These are phyloP conservation scores for Candida labiduridarum DNA, from an alignment of 1,139 yeast genomes.

Conservation along the genomic window DNA sequence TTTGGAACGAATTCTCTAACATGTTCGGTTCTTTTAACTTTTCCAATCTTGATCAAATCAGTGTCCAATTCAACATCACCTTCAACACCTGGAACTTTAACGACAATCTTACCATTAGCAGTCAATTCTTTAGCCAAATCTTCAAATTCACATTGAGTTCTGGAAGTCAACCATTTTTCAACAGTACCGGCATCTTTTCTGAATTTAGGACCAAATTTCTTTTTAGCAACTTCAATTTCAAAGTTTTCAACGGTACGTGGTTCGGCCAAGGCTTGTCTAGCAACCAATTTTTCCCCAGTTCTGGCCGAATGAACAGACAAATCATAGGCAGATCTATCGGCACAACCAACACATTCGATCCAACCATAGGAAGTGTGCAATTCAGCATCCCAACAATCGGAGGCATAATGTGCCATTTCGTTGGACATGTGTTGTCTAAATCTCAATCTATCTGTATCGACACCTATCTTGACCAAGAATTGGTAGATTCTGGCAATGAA, in stretches of 20 bases:
- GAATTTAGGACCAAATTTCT: slow-evolving; percentile 96
- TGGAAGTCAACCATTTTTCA: slow-evolving; percentile 72
- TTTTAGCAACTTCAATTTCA: slow-evolving; percentile 87
- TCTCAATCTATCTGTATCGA: slow-evolving; percentile 78
- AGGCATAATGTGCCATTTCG: slow-evolving; percentile 99
- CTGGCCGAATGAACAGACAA: slow-evolving; percentile 92
- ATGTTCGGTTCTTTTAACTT: slow-evolving; percentile 82
- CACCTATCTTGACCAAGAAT: slow-evolving; percentile 88
- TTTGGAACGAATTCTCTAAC: slow-evolving; percentile 95
- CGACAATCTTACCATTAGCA: slow-evolving; percentile 63
- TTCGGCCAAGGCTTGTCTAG: slow-evolving; percentile 83
- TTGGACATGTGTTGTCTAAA: slow-evolving; percentile 98
- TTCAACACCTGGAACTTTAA: slow-evolving; percentile 62
- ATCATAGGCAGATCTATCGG: slow-evolving; percentile 98
- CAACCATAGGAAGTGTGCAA: slow-evolving; percentile 94
- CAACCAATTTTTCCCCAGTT: slow-evolving; percentile 93
- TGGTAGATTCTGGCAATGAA: slow-evolving; percentile 89
- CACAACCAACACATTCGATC: slow-evolving; percentile 99
- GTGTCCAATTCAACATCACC: slow-evolving; percentile 69
- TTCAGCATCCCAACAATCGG: slow-evolving; percentile 99
- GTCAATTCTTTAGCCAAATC: slow-evolving; percentile 70
- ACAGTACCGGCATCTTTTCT: slow-evolving; percentile 95
- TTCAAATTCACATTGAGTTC: slow-evolving; percentile 87
- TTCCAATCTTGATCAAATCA: slow-evolving; percentile 72
- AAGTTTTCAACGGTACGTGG: slow-evolving; percentile 82